phyloP scores from a whole-genome alignment of 2,329 filamentous ascomycete species.

The Niveomyces coronatus region DNA sequence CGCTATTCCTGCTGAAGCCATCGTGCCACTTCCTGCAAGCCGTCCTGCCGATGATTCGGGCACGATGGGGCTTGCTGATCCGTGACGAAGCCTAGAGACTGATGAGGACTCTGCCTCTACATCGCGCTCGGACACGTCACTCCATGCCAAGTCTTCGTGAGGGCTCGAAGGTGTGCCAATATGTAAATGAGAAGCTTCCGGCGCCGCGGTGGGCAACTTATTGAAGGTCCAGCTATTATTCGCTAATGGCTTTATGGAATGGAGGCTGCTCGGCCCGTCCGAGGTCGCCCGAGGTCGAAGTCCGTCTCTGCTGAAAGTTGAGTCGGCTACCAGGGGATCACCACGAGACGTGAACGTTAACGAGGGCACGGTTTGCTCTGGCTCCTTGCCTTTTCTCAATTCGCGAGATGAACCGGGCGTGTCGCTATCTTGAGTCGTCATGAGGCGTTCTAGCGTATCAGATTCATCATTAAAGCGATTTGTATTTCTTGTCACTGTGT shows the following conservation, averaged over 20 bases:
- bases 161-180: no score
- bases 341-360: slow-evolving; percentile 2
- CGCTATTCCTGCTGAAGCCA: no score
- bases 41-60: no score
- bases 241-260: slow-evolving; percentile 40
- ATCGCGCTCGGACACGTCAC: no score
- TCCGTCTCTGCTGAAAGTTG: slow-evolving; percentile 10
- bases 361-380: slow-evolving; percentile 8
- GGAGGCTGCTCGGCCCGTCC: slow-evolving; percentile 39
- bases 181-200: background rate
- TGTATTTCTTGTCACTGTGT: no score
- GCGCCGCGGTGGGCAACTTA: slow-evolving; percentile 22
- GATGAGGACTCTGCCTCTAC: background rate
- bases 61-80: no score
- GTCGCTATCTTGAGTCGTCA: background rate
- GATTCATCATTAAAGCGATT: background rate
- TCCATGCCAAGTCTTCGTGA: no score
- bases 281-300: slow-evolving; percentile 43
- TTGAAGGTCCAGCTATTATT: slow-evolving; percentile 54
- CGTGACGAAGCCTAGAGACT: no score
- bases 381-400: slow-evolving; percentile 18
- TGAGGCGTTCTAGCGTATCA: no score
- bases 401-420: background rate
- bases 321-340: background rate
- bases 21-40: no score